phyloP scores from a whole-genome alignment of 1,139 yeast genomes.

The Hansenula sp. region DNA sequence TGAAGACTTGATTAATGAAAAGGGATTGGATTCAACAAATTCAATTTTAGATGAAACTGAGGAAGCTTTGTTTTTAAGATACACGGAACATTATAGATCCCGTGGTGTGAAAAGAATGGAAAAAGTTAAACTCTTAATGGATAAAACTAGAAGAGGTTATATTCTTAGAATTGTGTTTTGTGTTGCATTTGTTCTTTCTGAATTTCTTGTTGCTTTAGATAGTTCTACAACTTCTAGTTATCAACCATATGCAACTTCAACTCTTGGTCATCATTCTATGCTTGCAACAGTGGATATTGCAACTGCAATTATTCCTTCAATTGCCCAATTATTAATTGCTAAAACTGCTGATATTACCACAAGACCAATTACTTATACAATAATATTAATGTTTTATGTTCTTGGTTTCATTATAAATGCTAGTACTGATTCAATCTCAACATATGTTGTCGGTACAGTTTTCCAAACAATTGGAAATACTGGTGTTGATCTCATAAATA shows the following conservation, averaged over 20 bases:
- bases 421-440: constrained; percentile 26
- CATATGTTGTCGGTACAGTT: constrained; percentile 30
- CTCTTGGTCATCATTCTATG: constrained; percentile 31
- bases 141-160: constrained; percentile 12
- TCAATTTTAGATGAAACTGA: no score
- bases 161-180: constrained; percentile 16
- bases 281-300: constrained; percentile 32
- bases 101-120: constrained; percentile 31
- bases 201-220: constrained; percentile 36
- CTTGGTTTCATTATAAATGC: constrained; percentile 29
- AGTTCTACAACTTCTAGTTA: constrained; percentile 33
- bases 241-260: constrained; percentile 30
- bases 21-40: no score
- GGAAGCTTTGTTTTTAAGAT: no score
- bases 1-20: no score
- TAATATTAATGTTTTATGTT: constrained; percentile 24
- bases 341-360: constrained; percentile 30
- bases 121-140: constrained; percentile 24
- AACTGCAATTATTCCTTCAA: constrained; percentile 26
- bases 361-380: constrained; percentile 25
- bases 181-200: constrained; percentile 29
- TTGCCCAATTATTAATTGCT: constrained; percentile 27
- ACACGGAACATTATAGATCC: no score
- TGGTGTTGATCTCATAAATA: constrained; percentile 24
- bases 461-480: constrained; percentile 27